Base-by-base conservation (phyloP, 2,329 filamentous ascomycete species). In the Ilyonectria sp. region DNA sequence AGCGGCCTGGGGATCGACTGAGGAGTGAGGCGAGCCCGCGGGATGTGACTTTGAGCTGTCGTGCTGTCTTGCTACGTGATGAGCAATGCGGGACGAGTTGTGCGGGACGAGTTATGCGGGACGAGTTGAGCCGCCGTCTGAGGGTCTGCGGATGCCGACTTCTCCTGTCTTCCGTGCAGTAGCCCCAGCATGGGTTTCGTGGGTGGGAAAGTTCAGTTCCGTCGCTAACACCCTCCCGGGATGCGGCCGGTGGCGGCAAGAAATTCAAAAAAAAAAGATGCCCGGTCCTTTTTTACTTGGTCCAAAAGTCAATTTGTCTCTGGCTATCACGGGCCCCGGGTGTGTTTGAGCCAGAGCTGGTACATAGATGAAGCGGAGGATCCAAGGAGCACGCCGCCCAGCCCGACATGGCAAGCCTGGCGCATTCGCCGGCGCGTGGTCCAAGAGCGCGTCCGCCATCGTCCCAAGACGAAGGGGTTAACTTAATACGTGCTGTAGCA, bases 11-110 rank as follows among this genome's bases (percentile, higher is more conserved):
- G 44, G 46, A 69, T 68, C 63, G 65, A 71, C 68, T 75, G 71
- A 76, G 66, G 71, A 72, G 69, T 71, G 72, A 71, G 73, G 65
- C 73, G 59, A 63, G 21, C 60, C 55, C 52, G 37, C 40, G 56
- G 63, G 26, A 37, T 59, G 44, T 60, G 33, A 50, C 33, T n/a
- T n/a, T 35, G 43, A 62, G 53, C n/a, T 43, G 15, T n/a, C 40
- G 17, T n/a, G 40, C 40, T 43, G 40, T 29, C n/a, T 46, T 21
- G 37, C 29, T 19, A 29, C 15, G n/a, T 53, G n/a, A 19, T 17
- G 31, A 21, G 40, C n/a, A n/a, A 15, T 33, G 50, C n/a, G 31
- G 31, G 50, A 35, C 19, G 31, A 35, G 31, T 17, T 8, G 49
- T 21, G 21, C 21, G 21, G 21, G 21, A 21, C 21, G 21, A 21